Conservation (phyloP, 257 asterid species). For the Solanum clarkiae region DNA sequence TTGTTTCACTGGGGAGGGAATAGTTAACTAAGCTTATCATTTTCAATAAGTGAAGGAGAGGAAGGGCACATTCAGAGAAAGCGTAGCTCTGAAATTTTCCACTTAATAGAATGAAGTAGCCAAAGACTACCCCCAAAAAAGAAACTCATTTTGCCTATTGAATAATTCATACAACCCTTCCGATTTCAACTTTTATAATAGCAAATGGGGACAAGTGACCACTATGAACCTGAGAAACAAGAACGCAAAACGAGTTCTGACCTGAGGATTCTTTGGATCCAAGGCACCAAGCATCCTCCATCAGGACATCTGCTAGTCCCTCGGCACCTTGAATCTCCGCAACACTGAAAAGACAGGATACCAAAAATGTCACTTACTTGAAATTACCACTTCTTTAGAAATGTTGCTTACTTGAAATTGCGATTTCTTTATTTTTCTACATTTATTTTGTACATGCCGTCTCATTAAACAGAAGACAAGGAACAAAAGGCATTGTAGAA, state of each 20-base stretch:
- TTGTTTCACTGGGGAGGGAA: background rate
- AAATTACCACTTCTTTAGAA: background rate
- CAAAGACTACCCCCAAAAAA: background rate
- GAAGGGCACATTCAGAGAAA: background rate
- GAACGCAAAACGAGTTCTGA: background rate
- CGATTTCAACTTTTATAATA: too few relatives aligned
- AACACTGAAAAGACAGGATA: constrained; percentile 30
- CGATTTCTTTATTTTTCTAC: background rate
- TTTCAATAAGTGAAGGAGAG: background rate
- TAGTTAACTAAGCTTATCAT: background rate
- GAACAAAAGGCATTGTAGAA: background rate
- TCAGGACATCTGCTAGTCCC: constrained; percentile 67
- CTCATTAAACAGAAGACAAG: background rate
- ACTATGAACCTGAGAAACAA: background rate
- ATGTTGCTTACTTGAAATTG: background rate
- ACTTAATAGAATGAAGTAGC: background rate
- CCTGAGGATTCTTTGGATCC: constrained; percentile 72
- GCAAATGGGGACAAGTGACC: background rate
- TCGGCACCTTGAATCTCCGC: constrained; percentile 82
- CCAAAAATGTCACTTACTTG: background rate
- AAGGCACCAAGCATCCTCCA: constrained; percentile 80
- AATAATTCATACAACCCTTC: too few relatives aligned
- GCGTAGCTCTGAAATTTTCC: background rate
- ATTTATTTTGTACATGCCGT: background rate
- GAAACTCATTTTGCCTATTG: too few relatives aligned